Evolutionary conservation across 140 eudicot genomes (phyloP).

Genomic region (Senecio squalidus): DNA sequence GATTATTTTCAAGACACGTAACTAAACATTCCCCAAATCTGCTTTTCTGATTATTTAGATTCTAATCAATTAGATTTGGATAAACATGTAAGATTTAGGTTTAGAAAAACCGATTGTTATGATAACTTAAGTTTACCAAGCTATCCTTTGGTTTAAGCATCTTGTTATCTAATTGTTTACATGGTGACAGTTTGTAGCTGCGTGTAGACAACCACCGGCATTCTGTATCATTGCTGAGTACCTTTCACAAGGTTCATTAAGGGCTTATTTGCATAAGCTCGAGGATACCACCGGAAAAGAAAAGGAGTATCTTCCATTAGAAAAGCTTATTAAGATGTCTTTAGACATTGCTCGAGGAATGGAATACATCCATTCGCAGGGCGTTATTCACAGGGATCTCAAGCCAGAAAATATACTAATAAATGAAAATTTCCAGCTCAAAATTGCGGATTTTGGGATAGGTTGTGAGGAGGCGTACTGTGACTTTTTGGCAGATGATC

Average conservation of each 20-base stretch:
- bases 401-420: conserved; percentile 83
- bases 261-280: conserved; percentile 81
- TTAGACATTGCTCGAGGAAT: conserved; percentile 85
- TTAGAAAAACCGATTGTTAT: no score
- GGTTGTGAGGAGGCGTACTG: conserved; percentile 77
- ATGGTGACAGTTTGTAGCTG: conserved; percentile 59
- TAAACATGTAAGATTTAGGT: not conserved
- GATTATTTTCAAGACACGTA: not conserved
- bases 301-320: conserved; percentile 45
- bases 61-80: not conserved
- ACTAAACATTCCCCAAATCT: not conserved
- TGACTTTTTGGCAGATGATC: conserved; percentile 71
- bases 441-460: conserved; percentile 89
- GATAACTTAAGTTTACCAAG: no score
- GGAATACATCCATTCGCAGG: conserved; percentile 84
- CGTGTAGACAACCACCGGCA: conserved; percentile 69
- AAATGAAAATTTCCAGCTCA: conserved; percentile 53
- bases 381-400: conserved; percentile 81
- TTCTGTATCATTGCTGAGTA: conserved; percentile 77
- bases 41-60: not conserved
- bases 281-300: conserved; percentile 45
- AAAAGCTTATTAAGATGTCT: conserved; percentile 47
- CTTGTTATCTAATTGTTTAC: not conserved
- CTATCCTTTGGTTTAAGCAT: not conserved
- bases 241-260: conserved; percentile 78